These are phyloP conservation scores for Phellopilus nigrolimitatus DNA, from an alignment of 1,284 basidiomycete species.

Conservation along the genomic window DNA sequence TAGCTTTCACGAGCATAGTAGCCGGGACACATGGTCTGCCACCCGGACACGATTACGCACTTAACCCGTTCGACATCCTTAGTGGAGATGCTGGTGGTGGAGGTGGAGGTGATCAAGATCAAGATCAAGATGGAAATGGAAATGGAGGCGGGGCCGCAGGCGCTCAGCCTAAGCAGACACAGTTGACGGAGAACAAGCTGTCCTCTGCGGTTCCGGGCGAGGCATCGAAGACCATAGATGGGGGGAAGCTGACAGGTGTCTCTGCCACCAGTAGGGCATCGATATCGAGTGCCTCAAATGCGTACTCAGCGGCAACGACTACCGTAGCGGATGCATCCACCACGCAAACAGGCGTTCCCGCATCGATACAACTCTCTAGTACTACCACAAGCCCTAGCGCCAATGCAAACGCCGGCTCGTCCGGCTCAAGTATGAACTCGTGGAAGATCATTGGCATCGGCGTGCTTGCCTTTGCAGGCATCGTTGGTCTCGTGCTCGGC, in stretches of 20 bases:
- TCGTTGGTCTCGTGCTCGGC: slow-evolving; percentile 9
- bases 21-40: background rate
- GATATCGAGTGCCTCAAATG: background rate
- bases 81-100: background rate
- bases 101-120: background rate
- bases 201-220: no score
- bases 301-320: background rate
- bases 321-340: background rate
- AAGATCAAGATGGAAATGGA: background rate
- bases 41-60: slow-evolving; percentile 5
- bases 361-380: no score
- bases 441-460: slow-evolving; percentile 21
- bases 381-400: background rate
- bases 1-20: no score
- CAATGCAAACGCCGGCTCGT: background rate
- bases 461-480: slow-evolving; percentile 13
- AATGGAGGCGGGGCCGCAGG: no score
- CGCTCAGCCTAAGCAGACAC: no score
- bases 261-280: background rate
- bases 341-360: background rate
- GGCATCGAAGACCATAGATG: no score
- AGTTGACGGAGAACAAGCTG: no score
- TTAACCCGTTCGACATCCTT: slow-evolving; percentile 14
- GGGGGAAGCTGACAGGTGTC: no score
- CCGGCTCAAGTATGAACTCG: slow-evolving; percentile 15